Base-by-base conservation (phyloP, 306 rosid genomes). In the Rosa rugosa region DNA sequence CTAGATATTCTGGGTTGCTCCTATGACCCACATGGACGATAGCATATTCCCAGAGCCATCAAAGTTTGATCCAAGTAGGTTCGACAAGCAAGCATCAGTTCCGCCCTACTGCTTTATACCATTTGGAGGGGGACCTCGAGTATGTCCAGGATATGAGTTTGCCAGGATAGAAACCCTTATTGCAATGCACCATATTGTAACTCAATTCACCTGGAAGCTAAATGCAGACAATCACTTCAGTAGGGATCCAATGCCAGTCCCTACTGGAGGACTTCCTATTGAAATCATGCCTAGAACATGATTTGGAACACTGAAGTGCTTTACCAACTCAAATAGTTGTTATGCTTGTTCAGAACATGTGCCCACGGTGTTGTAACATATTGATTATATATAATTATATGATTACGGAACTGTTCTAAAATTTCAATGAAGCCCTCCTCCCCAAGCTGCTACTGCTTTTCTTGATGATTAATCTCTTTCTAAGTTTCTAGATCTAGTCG, bases 131-230 rank as follows among this genome's bases (percentile, higher is more conserved):
- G 97, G 96, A 63, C 64, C 89, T 10, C 85, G 91, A 85, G 79
- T 86, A 49, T 92, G 97, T 75, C 97, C 96, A 16, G 93, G 97
- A 40, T 76, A 81, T 47, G 97, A 92, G 73, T 80, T 90, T 84
- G 83, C 93, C 5, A 90, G 86, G 88, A 80, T 90, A 72, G 91
- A 90, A 81, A 89, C 83, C 36, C 87, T 92, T 0, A 86, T 89
- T 12, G 50, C 93, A 69, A 87, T 94, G 50, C 98, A 92, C 80
- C 83, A 89, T 73, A 70, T 94, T 5, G 90, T 92, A 44, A 90
- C 94, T 2, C 80, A 44, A 8, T 94, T 92, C 89, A 84, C 75
- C 16, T 92, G 98, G 97, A 90, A 89, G 75, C 88, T 82, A 12
- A 66, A 72, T 62, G 89, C 97, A 31, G 91, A 90, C 77, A 83